Conservation (phyloP, 257 asterid species). For the Ligustrum vulgare region DNA sequence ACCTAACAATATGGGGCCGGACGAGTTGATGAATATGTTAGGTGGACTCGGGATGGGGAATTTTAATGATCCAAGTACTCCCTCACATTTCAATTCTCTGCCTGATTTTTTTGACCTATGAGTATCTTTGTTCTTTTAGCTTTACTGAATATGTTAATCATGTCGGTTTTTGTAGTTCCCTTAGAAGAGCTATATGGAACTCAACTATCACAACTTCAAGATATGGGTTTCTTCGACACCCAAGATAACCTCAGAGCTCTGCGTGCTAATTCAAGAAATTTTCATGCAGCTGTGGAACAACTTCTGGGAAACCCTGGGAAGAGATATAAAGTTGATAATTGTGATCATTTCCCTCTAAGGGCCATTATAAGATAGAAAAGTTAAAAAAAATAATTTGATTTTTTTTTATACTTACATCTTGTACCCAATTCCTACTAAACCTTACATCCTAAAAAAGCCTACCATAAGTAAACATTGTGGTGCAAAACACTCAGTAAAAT, state of each 20-base stretch:
- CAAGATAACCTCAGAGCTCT: slow-evolving; percentile 58
- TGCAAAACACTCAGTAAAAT: too few species aligned
- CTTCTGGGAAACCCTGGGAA: slow-evolving; percentile 50
- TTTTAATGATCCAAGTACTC: slow-evolving; percentile 32
- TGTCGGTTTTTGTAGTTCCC: slow-evolving; percentile 36
- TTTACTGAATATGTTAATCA: not conserved
- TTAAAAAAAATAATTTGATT: too few species aligned
- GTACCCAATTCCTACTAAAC: too few species aligned
- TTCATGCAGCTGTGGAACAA: slow-evolving; percentile 61
- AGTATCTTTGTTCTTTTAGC: not conserved
- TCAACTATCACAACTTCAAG: slow-evolving; percentile 56
- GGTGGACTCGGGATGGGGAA: slow-evolving; percentile 57
- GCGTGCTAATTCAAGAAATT: slow-evolving; percentile 53
- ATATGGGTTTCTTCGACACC: slow-evolving; percentile 61
- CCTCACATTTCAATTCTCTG: slow-evolving; percentile 30
- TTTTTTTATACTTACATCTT: too few species aligned
- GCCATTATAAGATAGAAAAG: too few species aligned
- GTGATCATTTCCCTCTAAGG: slow-evolving; percentile 19
- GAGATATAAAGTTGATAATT: slow-evolving; percentile 19
- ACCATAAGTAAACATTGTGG: too few species aligned
- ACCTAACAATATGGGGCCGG: slow-evolving; percentile 30
- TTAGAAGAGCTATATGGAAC: slow-evolving; percentile 59
- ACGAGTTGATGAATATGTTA: slow-evolving; percentile 50
- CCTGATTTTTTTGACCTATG: not conserved
- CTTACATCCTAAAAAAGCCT: too few species aligned